phyloP scores from a whole-genome alignment of 169 alveolate genomes.

The Plasmodium berghei region DNA sequence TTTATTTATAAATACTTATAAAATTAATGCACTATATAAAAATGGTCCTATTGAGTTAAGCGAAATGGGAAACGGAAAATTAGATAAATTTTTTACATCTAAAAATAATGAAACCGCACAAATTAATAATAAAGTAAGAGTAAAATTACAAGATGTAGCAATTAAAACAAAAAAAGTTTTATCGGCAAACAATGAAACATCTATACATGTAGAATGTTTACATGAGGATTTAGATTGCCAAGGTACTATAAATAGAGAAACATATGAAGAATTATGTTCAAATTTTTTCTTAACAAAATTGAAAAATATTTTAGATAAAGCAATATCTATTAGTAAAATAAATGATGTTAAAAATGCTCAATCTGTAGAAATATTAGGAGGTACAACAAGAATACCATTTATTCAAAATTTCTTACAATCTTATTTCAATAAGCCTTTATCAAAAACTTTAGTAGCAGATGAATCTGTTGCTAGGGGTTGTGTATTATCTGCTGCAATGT shows the following conservation, averaged over 20 bases:
- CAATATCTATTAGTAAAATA: conserved; percentile 80
- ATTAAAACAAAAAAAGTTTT: conserved; percentile 95
- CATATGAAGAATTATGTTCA: conserved; percentile 91
- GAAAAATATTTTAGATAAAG: conserved; percentile 79
- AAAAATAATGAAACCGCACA: conserved; percentile 8
- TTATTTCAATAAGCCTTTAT: conserved; percentile 89
- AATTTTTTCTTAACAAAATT: conserved; percentile 86
- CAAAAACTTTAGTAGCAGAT: conserved; percentile 96
- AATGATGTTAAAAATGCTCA: conserved; percentile 85
- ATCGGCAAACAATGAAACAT: conserved; percentile 96
- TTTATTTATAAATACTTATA: conserved; percentile 91
- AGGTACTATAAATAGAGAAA: conserved; percentile 90
- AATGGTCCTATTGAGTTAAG: conserved; percentile 10
- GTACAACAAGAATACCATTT: conserved; percentile 97
- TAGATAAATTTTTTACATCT: conserved; percentile 14
- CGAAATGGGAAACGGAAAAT: conserved; percentile 73
- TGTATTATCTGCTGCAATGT: conserved; percentile 89
- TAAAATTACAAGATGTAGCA: conserved; percentile 96
- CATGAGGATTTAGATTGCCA: conserved; percentile 95
- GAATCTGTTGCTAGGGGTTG: conserved; percentile 99
- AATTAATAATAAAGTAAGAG: conserved; percentile 88
- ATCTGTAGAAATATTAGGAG: conserved; percentile 97
- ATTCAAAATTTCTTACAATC: conserved; percentile 91
- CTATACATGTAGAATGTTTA: conserved; percentile 94
- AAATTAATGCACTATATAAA: conserved; percentile 91